Percentiles rank a stretch among this genome's conserved stretches.
Conservation (phyloP, 306 rosid species). For the Leucaena leucocephala region DNA sequence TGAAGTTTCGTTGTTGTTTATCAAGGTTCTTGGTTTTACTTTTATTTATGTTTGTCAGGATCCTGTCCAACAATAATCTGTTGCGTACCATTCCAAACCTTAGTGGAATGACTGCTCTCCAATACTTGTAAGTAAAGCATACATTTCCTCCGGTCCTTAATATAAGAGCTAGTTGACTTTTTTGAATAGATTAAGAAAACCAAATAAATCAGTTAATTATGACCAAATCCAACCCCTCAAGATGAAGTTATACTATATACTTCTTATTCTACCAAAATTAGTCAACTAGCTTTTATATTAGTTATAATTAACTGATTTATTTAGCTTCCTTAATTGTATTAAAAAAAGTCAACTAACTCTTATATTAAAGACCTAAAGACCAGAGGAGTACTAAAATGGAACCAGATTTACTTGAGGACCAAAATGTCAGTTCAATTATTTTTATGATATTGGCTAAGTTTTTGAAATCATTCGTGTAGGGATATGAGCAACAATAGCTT, state of each 20-base stretch:
- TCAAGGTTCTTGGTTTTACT: background rate
- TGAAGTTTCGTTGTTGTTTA: background rate
- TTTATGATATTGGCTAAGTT: background rate
- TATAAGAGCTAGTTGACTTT: too few relatives aligned
- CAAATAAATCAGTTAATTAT: too few relatives aligned
- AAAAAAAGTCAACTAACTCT: too few relatives aligned
- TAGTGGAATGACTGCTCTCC: slow-evolving; percentile 37
- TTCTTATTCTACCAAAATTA: too few relatives aligned
- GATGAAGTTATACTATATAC: too few relatives aligned
- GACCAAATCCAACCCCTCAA: too few relatives aligned
- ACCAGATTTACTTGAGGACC: background rate
- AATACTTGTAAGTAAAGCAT: slow-evolving; percentile 40
- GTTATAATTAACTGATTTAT: too few relatives aligned
- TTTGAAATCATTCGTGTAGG: slow-evolving; percentile 38
- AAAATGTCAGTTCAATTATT: background rate
- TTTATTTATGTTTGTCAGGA: slow-evolving; percentile 40
- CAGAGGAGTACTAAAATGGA: background rate
- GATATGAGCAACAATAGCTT: slow-evolving; percentile 66
- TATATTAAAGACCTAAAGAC: too few relatives aligned
- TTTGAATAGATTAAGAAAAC: too few relatives aligned
- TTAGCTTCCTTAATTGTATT: too few relatives aligned
- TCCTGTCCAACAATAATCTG: slow-evolving; percentile 59
- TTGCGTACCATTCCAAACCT: slow-evolving; percentile 51
- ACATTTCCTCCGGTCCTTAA: background rate
- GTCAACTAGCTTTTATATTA: too few relatives aligned